Evolutionary conservation across 768 basidiomycete genomes (phyloP).

Genomic region (Lentinula guzmanii): DNA sequence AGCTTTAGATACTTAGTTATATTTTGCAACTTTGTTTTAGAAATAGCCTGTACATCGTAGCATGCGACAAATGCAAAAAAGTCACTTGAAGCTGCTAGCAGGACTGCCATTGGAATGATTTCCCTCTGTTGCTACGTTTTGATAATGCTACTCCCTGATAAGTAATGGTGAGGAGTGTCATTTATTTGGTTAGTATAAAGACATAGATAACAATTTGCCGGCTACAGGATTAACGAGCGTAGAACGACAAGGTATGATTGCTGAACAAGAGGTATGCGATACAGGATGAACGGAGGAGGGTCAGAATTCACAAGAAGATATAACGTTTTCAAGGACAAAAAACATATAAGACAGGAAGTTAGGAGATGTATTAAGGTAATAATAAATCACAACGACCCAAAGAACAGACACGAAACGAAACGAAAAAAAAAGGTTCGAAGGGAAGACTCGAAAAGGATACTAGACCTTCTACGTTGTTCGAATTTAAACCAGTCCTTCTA

Average conservation of each 20-base stretch:
- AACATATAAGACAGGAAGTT: conserved; percentile 14
- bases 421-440: not conserved
- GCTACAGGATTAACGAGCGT: conserved; percentile 37
- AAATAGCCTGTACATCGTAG: no score
- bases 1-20: no score
- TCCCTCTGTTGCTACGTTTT: not conserved
- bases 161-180: not conserved
- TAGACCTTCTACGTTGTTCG: not conserved
- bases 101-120: not conserved
- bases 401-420: conserved; percentile 6
- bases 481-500: conserved; percentile 23
- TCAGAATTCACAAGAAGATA: conserved; percentile 13
- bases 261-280: conserved; percentile 18
- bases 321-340: conserved; percentile 10
- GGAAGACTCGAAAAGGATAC: not conserved
- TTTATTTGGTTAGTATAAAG: not conserved
- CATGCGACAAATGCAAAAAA: no score
- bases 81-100: no score
- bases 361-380: conserved; percentile 17
- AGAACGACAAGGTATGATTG: conserved; percentile 12
- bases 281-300: conserved; percentile 15
- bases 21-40: no score
- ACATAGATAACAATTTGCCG: conserved; percentile 24
- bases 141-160: no score
- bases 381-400: conserved; percentile 8